Evolutionary conservation across 2,329 filamentous ascomycete species (phyloP).

Genomic region (Aspergillus floridensis): DNA sequence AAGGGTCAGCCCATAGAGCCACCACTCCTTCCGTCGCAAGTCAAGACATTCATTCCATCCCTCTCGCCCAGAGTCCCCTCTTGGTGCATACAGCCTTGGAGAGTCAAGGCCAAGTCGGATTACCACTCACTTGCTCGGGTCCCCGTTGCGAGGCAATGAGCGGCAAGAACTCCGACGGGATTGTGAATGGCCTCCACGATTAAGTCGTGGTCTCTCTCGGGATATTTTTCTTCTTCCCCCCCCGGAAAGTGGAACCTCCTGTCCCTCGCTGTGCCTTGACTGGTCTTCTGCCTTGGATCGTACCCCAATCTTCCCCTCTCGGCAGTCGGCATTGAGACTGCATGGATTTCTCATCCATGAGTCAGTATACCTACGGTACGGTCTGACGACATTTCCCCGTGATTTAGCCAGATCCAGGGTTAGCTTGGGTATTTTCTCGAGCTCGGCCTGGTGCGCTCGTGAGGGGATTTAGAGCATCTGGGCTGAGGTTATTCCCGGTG

Average conservation of each 20-base stretch:
- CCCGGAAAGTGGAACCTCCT: not conserved
- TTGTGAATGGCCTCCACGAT: not conserved
- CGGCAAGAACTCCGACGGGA: not conserved
- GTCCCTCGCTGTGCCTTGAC: not conserved
- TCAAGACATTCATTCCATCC: not conserved
- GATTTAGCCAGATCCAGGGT: not conserved
- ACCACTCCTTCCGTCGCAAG: not conserved
- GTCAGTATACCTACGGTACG: not conserved
- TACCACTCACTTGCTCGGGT: not conserved
- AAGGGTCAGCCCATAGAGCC: constrained; percentile 6
- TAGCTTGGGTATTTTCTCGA: not conserved
- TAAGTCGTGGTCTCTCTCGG: not conserved
- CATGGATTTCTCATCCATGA: not conserved
- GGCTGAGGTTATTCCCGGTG: not conserved
- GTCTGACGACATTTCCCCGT: not conserved
- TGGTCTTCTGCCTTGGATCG: not conserved
- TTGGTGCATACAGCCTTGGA: not conserved
- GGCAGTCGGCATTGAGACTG: not conserved
- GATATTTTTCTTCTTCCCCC: not conserved
- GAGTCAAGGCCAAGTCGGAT: not conserved
- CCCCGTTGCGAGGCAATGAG: not conserved
- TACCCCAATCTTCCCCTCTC: not conserved
- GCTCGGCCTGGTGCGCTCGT: not conserved
- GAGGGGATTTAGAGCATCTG: not conserved
- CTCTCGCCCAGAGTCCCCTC: not conserved